These are phyloP conservation scores for Lepidium sativum DNA, from an alignment of 345 rosid genomes.

Conservation along the genomic window DNA sequence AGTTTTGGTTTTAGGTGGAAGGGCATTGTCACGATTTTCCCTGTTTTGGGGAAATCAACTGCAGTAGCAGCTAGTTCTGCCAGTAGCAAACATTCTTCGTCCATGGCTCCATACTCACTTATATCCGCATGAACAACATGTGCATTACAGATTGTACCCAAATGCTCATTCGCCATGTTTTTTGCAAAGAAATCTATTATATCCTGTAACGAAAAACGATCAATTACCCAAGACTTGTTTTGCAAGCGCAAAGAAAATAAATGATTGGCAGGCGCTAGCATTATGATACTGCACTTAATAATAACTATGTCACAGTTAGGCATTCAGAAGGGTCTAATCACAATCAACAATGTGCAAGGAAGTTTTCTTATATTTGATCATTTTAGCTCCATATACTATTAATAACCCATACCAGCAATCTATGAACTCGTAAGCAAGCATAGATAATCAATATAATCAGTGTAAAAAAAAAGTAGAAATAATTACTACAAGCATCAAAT, in stretches of 20 bases:
- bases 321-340: neutral
- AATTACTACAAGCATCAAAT: slow-evolving; percentile 1
- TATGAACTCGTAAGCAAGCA: neutral
- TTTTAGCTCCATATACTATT: neutral
- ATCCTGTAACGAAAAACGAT: slow-evolving; percentile 40
- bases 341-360: neutral
- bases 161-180: slow-evolving; percentile 61
- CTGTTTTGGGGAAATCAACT: slow-evolving; percentile 92
- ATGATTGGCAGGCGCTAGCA: neutral
- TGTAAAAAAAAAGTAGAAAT: too few relatives aligned
- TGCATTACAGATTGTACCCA: slow-evolving; percentile 74
- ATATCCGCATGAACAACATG: slow-evolving; percentile 83
- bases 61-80: slow-evolving; percentile 89
- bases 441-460: neutral
- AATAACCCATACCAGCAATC: slow-evolving; percentile 1
- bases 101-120: slow-evolving; percentile 63
- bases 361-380: neutral
- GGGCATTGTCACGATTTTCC: slow-evolving; percentile 68
- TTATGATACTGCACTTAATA: neutral
- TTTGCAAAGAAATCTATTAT: slow-evolving; percentile 62
- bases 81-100: slow-evolving; percentile 52
- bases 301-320: slow-evolving; percentile 6
- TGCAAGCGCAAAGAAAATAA: neutral
- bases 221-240: slow-evolving; percentile 1
- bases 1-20: slow-evolving; percentile 49